Conservation (phyloP, 2,329 filamentous ascomycete species). For the Talaromyces islandicus region DNA sequence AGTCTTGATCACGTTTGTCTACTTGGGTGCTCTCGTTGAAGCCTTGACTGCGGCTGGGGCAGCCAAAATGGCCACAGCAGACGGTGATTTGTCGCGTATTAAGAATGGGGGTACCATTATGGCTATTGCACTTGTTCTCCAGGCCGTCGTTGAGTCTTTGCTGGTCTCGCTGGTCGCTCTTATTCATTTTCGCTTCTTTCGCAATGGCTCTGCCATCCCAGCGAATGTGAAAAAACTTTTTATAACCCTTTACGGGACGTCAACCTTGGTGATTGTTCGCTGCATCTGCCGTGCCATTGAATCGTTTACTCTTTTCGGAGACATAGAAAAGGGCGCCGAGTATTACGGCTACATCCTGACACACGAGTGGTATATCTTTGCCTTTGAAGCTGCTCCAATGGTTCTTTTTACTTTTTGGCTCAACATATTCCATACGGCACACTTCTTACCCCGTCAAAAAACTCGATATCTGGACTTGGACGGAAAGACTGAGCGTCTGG, state of each 20-base stretch:
- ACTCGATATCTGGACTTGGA: constrained; percentile 24
- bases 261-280: constrained; percentile 25
- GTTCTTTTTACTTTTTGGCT: constrained; percentile 30
- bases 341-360: constrained; percentile 21
- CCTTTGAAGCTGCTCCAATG: constrained; percentile 32
- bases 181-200: constrained; percentile 23
- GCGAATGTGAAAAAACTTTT: constrained; percentile 26
- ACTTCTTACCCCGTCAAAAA: constrained; percentile 22
- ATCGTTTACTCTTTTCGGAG: constrained; percentile 20
- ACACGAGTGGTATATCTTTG: constrained; percentile 33
- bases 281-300: constrained; percentile 33
- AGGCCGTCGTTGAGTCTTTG: constrained; percentile 25
- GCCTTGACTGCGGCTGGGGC: constrained; percentile 27
- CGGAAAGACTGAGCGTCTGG: constrained; percentile 22
- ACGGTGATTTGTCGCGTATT: constrained; percentile 12
- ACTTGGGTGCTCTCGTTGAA: constrained; percentile 30
- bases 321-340: constrained; percentile 15
- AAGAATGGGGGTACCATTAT: constrained; percentile 23
- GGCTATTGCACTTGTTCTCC: constrained; percentile 22
- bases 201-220: constrained; percentile 17
- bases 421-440: constrained; percentile 32
- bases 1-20: constrained; percentile 31
- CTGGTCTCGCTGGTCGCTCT: constrained; percentile 21
- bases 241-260: constrained; percentile 31
- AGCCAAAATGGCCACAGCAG: constrained; percentile 17